Conservation (phyloP, 1,139 yeast genomes). For the Debaryomyces coudertii region DNA sequence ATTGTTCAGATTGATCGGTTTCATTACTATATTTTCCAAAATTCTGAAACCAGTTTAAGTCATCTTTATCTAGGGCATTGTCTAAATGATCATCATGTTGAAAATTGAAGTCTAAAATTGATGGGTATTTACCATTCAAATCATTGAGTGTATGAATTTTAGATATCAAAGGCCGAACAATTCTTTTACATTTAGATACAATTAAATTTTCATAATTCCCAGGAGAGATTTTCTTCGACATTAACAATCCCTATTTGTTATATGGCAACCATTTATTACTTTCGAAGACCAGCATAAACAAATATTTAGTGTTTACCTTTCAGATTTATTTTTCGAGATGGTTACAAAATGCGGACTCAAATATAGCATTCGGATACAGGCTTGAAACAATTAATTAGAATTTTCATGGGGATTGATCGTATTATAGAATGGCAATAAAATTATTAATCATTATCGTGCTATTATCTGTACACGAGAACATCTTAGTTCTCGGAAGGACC, state of each 20-base stretch:
- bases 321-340: background rate
- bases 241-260: conserved; percentile 1
- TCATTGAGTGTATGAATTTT: conserved; percentile 41
- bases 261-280: background rate
- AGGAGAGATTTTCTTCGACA: conserved; percentile 7
- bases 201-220: conserved; percentile 8
- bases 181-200: conserved; percentile 34
- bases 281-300: background rate
- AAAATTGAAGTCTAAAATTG: conserved; percentile 19
- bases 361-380: background rate
- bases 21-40: background rate
- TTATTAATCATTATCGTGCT: background rate
- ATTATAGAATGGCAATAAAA: background rate
- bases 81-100: background rate
- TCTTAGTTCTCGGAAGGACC: background rate
- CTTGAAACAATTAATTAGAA: background rate
- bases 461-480: background rate
- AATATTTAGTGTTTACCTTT: conserved; percentile 5
- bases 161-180: conserved; percentile 41
- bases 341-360: conserved; percentile 4
- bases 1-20: background rate
- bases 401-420: background rate
- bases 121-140: conserved; percentile 28
- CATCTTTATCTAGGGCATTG: background rate
- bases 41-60: background rate